Conservation (phyloP, 1,284 basidiomycete genomes). For the Ganoderma sinense region DNA sequence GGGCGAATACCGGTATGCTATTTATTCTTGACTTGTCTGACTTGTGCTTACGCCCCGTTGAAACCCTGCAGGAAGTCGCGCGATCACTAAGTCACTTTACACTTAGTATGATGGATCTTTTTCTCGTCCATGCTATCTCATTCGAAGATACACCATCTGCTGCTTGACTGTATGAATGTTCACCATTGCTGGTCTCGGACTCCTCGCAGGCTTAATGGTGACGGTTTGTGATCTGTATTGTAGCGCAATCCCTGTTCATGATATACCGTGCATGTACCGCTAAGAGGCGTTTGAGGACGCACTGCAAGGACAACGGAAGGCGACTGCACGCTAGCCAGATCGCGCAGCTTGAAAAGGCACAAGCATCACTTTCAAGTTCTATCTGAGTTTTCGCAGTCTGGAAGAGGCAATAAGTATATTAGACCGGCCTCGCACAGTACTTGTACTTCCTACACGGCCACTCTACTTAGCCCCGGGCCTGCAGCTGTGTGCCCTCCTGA, state of each 20-base stretch:
- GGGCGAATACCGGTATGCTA: conserved; percentile 84
- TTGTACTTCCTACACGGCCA: no score
- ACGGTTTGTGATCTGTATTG: not conserved
- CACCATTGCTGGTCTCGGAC: no score
- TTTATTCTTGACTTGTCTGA: conserved; percentile 7
- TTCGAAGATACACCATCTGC: not conserved
- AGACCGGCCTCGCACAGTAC: no score
- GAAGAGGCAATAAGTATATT: no score
- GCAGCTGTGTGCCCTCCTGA: no score
- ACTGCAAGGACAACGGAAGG: no score
- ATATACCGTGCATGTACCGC: not conserved
- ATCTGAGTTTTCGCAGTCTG: no score
- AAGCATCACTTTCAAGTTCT: not conserved
- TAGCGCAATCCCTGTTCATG: not conserved
- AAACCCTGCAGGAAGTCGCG: conserved; percentile 70
- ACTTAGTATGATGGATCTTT: not conserved
- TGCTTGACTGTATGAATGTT: not conserved
- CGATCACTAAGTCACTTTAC: conserved; percentile 66
- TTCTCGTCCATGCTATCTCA: not conserved
- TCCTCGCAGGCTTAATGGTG: not conserved
- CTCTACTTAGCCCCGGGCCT: no score
- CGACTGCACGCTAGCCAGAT: no score
- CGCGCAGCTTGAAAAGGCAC: no score
- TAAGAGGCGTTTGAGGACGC: not conserved
- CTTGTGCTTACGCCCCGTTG: conserved; percentile 10